phyloP scores from a whole-genome alignment of 1,284 basidiomycete species.

The Trametes sp. region DNA sequence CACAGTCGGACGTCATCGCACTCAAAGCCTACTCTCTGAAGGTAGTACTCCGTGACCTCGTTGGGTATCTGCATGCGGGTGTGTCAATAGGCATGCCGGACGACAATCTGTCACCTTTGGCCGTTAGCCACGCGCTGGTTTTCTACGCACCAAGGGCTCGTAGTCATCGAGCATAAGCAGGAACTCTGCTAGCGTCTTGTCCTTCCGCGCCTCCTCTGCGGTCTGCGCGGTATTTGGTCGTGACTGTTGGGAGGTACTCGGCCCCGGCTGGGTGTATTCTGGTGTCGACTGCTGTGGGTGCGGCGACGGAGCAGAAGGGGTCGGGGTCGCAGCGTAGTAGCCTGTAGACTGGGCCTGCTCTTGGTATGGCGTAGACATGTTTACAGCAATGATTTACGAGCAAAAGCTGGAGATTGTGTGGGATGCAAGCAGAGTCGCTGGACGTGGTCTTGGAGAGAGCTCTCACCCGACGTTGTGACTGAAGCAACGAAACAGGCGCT shows the following conservation, averaged over 20 bases:
- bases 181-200: slow-evolving; percentile 93
- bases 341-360: slow-evolving; percentile 30
- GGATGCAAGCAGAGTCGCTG: neutral
- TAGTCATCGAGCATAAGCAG: slow-evolving; percentile 97
- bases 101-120: neutral
- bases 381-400: neutral
- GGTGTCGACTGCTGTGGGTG: slow-evolving; percentile 34
- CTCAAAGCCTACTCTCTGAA: slow-evolving; percentile 96
- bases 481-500: slow-evolving; percentile 6
- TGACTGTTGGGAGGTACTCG: slow-evolving; percentile 34
- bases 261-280: slow-evolving; percentile 37
- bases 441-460: neutral
- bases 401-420: slow-evolving; percentile 1
- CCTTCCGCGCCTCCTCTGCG: slow-evolving; percentile 87
- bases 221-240: slow-evolving; percentile 66
- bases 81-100: slow-evolving; percentile 18
- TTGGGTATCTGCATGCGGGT: slow-evolving; percentile 82
- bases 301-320: slow-evolving; percentile 28
- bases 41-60: slow-evolving; percentile 97
- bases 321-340: slow-evolving; percentile 34
- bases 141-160: slow-evolving; percentile 83
- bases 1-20: slow-evolving; percentile 93
- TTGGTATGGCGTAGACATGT: slow-evolving; percentile 37
- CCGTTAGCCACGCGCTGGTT: neutral
- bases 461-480: neutral